Evolutionary conservation across 2,329 filamentous ascomycete genomes (phyloP).

Genomic region (Huntiella bhutanensis): DNA sequence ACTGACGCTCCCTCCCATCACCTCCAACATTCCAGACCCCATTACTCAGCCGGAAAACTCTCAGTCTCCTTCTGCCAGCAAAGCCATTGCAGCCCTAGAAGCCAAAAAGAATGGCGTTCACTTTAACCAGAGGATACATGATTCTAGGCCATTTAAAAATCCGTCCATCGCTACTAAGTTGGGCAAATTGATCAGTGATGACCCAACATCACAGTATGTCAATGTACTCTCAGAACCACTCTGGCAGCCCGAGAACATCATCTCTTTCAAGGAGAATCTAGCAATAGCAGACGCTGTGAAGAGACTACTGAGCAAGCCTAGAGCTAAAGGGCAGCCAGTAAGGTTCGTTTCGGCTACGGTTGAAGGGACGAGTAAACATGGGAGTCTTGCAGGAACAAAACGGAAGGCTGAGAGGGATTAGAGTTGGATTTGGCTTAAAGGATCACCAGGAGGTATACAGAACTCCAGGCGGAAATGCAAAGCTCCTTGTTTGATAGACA

Average conservation of each 20-base stretch:
- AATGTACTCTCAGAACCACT: conserved; percentile 37
- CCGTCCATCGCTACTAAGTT: conserved; percentile 55
- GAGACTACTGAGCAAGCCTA: not conserved
- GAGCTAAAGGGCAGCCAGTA: not conserved
- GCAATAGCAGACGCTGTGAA: not conserved
- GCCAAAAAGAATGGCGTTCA: conserved; percentile 60
- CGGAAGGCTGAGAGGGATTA: not conserved
- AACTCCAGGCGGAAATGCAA: not conserved
- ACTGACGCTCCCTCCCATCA: conserved; percentile 52
- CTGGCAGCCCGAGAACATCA: conserved; percentile 31
- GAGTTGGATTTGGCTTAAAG: not conserved
- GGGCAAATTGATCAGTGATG: conserved; percentile 14
- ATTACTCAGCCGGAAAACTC: not conserved
- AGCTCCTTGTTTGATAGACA: too few species aligned
- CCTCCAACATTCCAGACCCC: conserved; percentile 53
- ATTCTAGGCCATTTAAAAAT: conserved; percentile 49
- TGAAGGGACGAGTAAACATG: not conserved
- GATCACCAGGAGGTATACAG: not conserved
- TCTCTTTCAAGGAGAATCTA: conserved; percentile 25
- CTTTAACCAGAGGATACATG: conserved; percentile 57
- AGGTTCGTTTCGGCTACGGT: not conserved
- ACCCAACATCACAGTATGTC: conserved; percentile 38
- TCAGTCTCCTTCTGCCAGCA: not conserved
- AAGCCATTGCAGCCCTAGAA: not conserved
- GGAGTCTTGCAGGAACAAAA: not conserved